Conservation (phyloP, 371 early-diverging fungal species). For the Lichtheimia hyalospora region DNA sequence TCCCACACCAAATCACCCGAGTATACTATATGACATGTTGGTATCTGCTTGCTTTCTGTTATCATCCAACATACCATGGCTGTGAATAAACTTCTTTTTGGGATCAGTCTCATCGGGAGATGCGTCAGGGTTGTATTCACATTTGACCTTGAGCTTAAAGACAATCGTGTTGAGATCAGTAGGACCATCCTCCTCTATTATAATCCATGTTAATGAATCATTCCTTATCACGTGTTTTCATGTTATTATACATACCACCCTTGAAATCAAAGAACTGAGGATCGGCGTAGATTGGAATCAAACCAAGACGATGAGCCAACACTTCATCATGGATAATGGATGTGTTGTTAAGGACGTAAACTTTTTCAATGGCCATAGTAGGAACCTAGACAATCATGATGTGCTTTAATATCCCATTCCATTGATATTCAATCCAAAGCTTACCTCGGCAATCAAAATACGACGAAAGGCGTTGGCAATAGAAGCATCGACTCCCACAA, state of each 20-base stretch:
- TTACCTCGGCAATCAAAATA: constrained; percentile 92
- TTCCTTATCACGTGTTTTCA: not conserved
- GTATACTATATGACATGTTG: constrained; percentile 53
- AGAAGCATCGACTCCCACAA: constrained; percentile 92
- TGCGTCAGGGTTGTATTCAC: constrained; percentile 66
- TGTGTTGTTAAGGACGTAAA: constrained; percentile 94
- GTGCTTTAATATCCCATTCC: not conserved
- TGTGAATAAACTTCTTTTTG: constrained; percentile 65
- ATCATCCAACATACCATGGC: constrained; percentile 39
- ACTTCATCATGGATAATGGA: constrained; percentile 98
- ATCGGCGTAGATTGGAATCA: constrained; percentile 94
- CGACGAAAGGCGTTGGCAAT: constrained; percentile 97
- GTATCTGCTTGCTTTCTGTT: not conserved
- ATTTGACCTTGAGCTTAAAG: constrained; percentile 80
- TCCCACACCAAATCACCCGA: constrained; percentile 85
- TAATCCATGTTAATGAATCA: not conserved
- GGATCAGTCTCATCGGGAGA: constrained; percentile 71
- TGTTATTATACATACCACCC: constrained; percentile 35
- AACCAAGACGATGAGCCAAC: constrained; percentile 95
- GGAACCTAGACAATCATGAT: constrained; percentile 65
- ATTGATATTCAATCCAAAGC: not conserved
- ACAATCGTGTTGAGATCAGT: constrained; percentile 96
- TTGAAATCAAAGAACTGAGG: constrained; percentile 79
- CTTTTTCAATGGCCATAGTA: constrained; percentile 97
- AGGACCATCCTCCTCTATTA: constrained; percentile 62